Percentiles rank a stretch among this genome's conserved stretches.
phyloP scores from a whole-genome alignment of 192 early-diverging fungal genomes.

The Coemansia sp. region DNA sequence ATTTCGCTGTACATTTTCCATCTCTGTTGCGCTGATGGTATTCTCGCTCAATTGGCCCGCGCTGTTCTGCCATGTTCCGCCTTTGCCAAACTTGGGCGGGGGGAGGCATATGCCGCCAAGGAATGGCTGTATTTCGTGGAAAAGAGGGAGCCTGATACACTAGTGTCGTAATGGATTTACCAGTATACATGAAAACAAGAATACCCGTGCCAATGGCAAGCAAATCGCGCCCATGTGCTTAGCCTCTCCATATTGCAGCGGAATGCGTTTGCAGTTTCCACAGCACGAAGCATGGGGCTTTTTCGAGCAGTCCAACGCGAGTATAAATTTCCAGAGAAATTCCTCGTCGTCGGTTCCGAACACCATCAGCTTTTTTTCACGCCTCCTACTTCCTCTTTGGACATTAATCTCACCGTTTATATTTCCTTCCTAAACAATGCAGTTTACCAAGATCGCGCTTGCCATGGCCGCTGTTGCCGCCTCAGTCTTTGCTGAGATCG shows the following conservation, averaged over 20 bases:
- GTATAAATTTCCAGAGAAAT: slow-evolving; percentile 4
- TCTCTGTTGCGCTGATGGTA: too few species aligned
- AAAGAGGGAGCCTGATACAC: neutral
- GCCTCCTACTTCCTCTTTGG: neutral
- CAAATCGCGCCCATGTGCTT: too few species aligned
- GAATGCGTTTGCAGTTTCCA: too few species aligned
- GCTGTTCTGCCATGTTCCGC: neutral
- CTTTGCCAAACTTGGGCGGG: too few species aligned
- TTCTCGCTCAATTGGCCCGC: neutral
- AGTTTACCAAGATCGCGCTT: slow-evolving; percentile 55
- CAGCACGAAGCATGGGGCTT: too few species aligned
- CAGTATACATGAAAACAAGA: neutral
- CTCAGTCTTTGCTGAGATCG: slow-evolving; percentile 41
- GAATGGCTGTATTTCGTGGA: neutral
- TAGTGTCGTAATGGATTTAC: slow-evolving; percentile 1
- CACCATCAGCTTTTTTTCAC: neutral
- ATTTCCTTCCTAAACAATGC: slow-evolving; percentile 24
- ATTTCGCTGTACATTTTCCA: too few species aligned
- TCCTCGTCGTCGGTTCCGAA: neutral
- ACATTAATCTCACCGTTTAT: slow-evolving; percentile 5
- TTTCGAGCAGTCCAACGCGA: too few species aligned
- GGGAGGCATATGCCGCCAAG: too few species aligned
- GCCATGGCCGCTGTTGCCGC: slow-evolving; percentile 50
- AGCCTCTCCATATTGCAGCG: too few species aligned
- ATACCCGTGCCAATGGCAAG: neutral